Base-by-base conservation (phyloP, 345 rosid genomes). In the Microthlaspi erraticum region DNA sequence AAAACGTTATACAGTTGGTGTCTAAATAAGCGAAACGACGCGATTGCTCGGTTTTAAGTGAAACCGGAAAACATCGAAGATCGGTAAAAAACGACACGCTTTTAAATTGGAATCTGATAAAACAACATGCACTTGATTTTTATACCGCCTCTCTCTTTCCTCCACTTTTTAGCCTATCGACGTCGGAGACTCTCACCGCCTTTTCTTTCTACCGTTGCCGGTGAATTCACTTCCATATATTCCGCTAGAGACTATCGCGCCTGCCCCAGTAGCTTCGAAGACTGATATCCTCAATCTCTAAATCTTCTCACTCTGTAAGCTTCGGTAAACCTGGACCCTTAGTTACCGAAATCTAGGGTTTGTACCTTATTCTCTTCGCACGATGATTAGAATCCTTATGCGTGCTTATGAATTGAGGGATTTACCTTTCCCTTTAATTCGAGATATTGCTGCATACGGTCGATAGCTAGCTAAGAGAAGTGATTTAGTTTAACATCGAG, bases 331-430 rank as follows among this genome's bases (percentile, higher is more conserved):
- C 19, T 49, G 51, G 12, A 73, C 13, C 13, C 43, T 38, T 45
- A 55, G 42, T 64, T 73, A 26, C 38, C 8, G 2, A 39, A 73
- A 49, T 67, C 73, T 74, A 67, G 73, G 78, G 78, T 74, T 74
- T 17, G 18, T 33, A 59, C 42, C 54, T 65, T 38, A 3, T n/a
- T 42, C 68, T 37, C 1, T 37, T 43, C 18, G 59, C 18, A 48
- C 36, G 44, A n/a, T 46, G 38, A 39, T 65, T 56, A 49, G 12
- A 57, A 14, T 32, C 4, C 0, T 32, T 12, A 1, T 43, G 7
- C 5, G 1, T n/a, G 10, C 17, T 50, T 68, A 10, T 29, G 4
- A 38, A 29, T 49, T 50, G 14, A 5, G n/a, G 33, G 33, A 50
- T 14, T 23, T 50, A 11, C 7, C 6, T 50, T 11, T 10, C 32